Conservation (phyloP, 2,329 filamentous ascomycete genomes). For the Pestalotiopsis sp. region DNA sequence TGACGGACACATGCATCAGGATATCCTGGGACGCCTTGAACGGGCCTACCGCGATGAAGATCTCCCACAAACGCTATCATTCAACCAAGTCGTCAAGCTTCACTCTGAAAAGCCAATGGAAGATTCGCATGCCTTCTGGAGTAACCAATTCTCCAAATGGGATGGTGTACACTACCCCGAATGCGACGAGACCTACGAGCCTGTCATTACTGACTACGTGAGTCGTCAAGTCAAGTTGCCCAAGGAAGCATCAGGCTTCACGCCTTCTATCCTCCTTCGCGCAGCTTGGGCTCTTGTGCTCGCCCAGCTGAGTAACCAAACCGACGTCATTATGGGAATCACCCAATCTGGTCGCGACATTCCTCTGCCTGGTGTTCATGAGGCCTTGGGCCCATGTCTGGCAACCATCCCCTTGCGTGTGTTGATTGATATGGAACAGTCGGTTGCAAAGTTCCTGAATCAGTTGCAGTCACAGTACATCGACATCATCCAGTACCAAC, state of each 20-base stretch:
- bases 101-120: neutral
- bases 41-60: constrained; percentile 1
- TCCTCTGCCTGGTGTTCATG: constrained; percentile 5
- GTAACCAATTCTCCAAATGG: neutral
- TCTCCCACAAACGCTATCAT: neutral
- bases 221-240: neutral
- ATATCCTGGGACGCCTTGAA: constrained; percentile 7
- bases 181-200: constrained; percentile 4
- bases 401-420: constrained; percentile 10
- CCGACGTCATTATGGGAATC: constrained; percentile 9
- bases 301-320: constrained; percentile 1
- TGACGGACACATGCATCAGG: constrained; percentile 8
- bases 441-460: constrained; percentile 6
- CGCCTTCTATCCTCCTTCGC: constrained; percentile 10
- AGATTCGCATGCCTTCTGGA: neutral
- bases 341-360: constrained; percentile 9
- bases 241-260: constrained; percentile 9
- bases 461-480: constrained; percentile 10
- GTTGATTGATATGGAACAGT: constrained; percentile 2
- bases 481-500: constrained; percentile 5
- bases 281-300: constrained; percentile 11
- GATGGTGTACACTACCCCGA: neutral
- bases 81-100: constrained; percentile 1
- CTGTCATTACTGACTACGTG: neutral
- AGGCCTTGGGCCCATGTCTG: constrained; percentile 3